Percentiles rank a stretch among this genome's conserved stretches.
Evolutionary conservation across 192 early-diverging fungal species (phyloP).

Genomic region (Gaertneriomyces semiglobifer): DNA sequence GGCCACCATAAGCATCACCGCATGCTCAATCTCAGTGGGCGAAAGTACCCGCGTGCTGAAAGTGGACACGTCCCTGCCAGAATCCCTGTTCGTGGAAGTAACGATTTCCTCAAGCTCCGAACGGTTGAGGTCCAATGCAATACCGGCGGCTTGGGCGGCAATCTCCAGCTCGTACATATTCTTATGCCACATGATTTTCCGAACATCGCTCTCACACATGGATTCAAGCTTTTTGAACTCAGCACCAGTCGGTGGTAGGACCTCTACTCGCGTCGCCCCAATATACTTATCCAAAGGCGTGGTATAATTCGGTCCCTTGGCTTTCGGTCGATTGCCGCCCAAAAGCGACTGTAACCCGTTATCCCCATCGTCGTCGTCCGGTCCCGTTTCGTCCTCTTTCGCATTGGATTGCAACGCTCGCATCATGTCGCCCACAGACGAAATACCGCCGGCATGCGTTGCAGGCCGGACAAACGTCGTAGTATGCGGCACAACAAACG

Average conservation of each 20-base stretch:
- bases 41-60: background rate
- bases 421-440: background rate
- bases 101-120: background rate
- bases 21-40: background rate
- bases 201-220: background rate
- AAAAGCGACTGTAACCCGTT: background rate
- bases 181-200: background rate
- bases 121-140: background rate
- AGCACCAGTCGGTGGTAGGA: background rate
- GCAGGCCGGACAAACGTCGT: background rate
- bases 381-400: background rate
- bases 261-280: background rate
- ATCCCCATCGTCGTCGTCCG: background rate
- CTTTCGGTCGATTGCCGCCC: background rate
- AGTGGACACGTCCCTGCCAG: background rate
- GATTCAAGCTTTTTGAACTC: background rate
- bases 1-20: no score
- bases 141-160: background rate
- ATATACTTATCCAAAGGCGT: slow-evolving; percentile 3
- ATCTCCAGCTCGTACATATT: background rate
- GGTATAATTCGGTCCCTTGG: background rate
- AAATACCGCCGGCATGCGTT: background rate
- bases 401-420: background rate
- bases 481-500: background rate
- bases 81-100: background rate